Conservation (phyloP, 2,329 filamentous ascomycete species). For the Epichloe sp. region DNA sequence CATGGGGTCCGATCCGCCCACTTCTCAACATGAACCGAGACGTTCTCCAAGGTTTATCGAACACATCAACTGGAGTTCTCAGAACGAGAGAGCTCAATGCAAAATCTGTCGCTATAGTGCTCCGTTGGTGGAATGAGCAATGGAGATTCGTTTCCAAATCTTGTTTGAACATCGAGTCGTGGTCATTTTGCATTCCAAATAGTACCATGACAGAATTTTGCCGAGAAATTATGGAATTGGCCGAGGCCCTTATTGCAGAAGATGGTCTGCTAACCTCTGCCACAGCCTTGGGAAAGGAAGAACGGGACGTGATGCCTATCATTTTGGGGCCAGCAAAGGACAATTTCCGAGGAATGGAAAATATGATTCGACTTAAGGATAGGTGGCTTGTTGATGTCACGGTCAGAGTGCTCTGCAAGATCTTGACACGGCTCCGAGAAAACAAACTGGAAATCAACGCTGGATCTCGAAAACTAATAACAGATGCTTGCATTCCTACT, state of each 20-base stretch:
- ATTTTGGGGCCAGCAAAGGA: constrained; percentile 27
- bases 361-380: constrained; percentile 85
- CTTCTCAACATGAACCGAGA: constrained; percentile 45
- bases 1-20: constrained; percentile 45
- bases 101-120: constrained; percentile 51
- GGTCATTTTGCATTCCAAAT: constrained; percentile 68
- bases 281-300: constrained; percentile 20
- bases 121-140: constrained; percentile 70
- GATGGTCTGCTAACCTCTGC: constrained; percentile 73
- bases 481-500: constrained; percentile 50
- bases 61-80: constrained; percentile 41
- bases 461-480: constrained; percentile 46
- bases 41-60: constrained; percentile 42
- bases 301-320: constrained; percentile 25
- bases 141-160: constrained; percentile 74
- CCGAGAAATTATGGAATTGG: constrained; percentile 88
- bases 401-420: constrained; percentile 70
- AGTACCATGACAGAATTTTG: constrained; percentile 81
- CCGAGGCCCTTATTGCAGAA: constrained; percentile 71
- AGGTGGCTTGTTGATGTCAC: constrained; percentile 72
- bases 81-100: constrained; percentile 41
- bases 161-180: constrained; percentile 70
- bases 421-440: constrained; percentile 69
- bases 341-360: constrained; percentile 56
- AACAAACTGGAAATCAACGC: constrained; percentile 58